Evolutionary conservation across 176 grass and related monocot genomes (phyloP), one percentile per base, ranked within the genome.

Genomic region (Thinopyrum elongatum): DNA sequence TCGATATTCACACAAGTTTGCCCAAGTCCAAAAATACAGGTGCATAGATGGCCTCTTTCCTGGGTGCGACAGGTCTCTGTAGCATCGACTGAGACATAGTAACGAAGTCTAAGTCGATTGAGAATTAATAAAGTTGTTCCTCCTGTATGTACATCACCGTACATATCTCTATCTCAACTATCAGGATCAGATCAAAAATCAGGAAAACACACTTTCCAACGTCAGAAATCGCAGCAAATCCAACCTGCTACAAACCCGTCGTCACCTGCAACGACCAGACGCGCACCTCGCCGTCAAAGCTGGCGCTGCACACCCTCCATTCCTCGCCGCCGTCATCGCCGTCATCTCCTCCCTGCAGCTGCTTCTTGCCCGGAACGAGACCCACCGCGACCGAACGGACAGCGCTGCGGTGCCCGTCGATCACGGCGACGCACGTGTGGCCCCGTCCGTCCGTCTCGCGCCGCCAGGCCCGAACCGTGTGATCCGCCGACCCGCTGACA

Each of bases 401-500:
- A 0, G 82, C 88, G 17, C 76, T 49, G 23, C 8, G 19, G 87
- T 98, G 93, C 1, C 90, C 88, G 19, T 88, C 80, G 90, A 98
- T 89, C 25, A 95, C 83, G 16, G 86, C 96, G 44, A 95, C 74
- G 75, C 93, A 91, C 7, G 39, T 55, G 79, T 92, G 90, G 5
- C 55, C 88, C 29, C 64, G 79, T 4, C 88, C 91, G 58, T 92
- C 90, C 3, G 82, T 47, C 25, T 60, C 81, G 57, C 91, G 89
- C 60, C 81, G 82, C 96, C 96, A 98, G 6, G 91, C 91, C 8
- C 96, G 91, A 25, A 98, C 90, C 26, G 88, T 92, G 46, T 81
- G 91, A 87, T 98, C 96, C 25, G 89, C 89, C n/a, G 91, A 81
- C 16, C 95, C 96, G 46, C 96, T 95, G 47, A 98, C 83, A 17